A percentile compares a stretch with the other conserved stretches of the same genome.
Evolutionary conservation across 768 basidiomycete species (phyloP).

Genomic region (Lentinula boryana): DNA sequence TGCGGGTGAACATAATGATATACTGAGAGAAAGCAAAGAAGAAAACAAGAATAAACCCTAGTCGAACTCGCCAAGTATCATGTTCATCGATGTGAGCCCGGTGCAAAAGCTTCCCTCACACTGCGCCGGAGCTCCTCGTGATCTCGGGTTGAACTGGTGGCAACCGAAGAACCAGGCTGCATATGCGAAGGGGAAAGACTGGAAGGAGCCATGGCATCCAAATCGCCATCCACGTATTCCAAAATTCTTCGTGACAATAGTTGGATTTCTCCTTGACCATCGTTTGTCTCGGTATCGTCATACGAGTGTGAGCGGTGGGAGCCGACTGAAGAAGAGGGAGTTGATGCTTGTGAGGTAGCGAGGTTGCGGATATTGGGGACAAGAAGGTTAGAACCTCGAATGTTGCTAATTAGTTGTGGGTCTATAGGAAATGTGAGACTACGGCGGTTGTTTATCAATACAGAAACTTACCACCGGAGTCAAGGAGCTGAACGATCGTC

Average conservation of each 20-base stretch:
- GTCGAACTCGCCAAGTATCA: neutral
- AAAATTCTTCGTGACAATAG: conserved; percentile 78
- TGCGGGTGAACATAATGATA: neutral
- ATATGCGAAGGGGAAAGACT: conserved; percentile 62
- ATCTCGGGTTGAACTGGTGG: conserved; percentile 56
- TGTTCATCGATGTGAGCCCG: conserved; percentile 49
- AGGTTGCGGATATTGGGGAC: conserved; percentile 85
- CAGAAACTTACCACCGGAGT: conserved; percentile 71
- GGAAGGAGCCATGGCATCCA: conserved; percentile 51
- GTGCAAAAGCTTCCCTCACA: conserved; percentile 76
- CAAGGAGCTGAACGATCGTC: conserved; percentile 96
- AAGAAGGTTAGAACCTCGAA: conserved; percentile 76
- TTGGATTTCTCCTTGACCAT: conserved; percentile 90
- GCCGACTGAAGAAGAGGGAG: conserved; percentile 67
- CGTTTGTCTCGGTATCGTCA: conserved; percentile 78
- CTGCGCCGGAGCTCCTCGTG: conserved; percentile 79
- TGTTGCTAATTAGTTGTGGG: conserved; percentile 83
- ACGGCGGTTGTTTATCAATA: neutral
- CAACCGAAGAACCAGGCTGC: conserved; percentile 65
- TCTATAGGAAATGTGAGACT: conserved; percentile 37
- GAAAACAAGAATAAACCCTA: conserved; percentile 7
- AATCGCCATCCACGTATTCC: conserved; percentile 77
- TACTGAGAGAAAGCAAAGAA: conserved; percentile 1
- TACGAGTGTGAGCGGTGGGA: conserved; percentile 74
- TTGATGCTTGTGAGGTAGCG: conserved; percentile 62